Conservation (phyloP, 257 asterid species). For the Solanum lycopersicoides region DNA sequence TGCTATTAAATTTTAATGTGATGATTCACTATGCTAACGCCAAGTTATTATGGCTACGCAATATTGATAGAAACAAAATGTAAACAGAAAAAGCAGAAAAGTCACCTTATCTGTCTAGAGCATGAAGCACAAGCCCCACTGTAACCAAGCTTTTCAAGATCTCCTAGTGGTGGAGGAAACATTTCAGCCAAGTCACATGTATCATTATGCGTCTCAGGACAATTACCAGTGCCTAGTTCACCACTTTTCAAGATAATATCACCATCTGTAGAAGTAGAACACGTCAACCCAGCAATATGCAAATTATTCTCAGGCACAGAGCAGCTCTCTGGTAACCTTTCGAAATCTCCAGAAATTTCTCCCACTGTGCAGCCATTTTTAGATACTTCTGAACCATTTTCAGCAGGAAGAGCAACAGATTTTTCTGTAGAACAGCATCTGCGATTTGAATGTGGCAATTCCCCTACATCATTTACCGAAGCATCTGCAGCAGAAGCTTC, state of each 20-base stretch:
- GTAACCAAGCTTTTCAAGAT: slow-evolving; percentile 10
- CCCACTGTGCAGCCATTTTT: slow-evolving; percentile 2
- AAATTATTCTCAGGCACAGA: slow-evolving; percentile 4
- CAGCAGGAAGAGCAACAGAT: slow-evolving; percentile 2
- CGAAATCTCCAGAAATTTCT: slow-evolving; percentile 3
- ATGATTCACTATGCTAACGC: background rate
- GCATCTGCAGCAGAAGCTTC: slow-evolving; percentile 8
- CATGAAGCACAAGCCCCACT: slow-evolving; percentile 34
- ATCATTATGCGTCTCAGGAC: slow-evolving; percentile 10
- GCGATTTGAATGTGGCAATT: slow-evolving; percentile 1
- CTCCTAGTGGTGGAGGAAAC: slow-evolving; percentile 15
- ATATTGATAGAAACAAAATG: background rate
- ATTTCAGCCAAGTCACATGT: slow-evolving; percentile 15
- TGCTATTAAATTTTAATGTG: background rate
- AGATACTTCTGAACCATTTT: slow-evolving; percentile 12
- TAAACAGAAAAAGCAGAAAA: background rate
- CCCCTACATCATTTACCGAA: background rate
- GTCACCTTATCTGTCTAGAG: slow-evolving; percentile 49
- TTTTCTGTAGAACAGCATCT: slow-evolving; percentile 10
- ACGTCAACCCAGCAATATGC: slow-evolving; percentile 16
- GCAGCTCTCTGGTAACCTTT: slow-evolving; percentile 5
- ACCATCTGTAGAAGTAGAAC: slow-evolving; percentile 15
- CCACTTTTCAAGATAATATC: slow-evolving; percentile 10
- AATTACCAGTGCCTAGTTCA: slow-evolving; percentile 1
- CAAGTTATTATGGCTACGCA: background rate